Conservation (phyloP, 495 filamentous ascomycete genomes). For the Haplographium delicatum region DNA sequence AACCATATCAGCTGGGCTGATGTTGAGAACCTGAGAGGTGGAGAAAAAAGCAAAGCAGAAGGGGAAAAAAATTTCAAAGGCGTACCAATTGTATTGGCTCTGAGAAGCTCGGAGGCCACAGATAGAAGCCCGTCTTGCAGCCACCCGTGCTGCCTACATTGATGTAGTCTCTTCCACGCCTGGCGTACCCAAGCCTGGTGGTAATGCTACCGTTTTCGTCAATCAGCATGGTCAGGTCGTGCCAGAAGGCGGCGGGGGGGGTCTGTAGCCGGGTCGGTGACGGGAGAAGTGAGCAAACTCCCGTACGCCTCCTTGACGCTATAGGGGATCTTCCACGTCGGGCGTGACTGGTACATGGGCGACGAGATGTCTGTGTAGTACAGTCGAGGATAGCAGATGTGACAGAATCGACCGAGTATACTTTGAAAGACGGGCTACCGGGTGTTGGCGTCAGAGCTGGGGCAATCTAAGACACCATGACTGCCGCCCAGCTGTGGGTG, state of each 20-base stretch:
- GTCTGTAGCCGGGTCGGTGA: conserved; percentile 33
- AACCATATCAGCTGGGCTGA: neutral
- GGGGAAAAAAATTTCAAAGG: too few relatives aligned
- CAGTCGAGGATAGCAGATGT: conserved; percentile 49
- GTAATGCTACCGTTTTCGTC: conserved; percentile 33
- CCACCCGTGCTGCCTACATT: conserved; percentile 29
- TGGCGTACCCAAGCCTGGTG: conserved; percentile 33
- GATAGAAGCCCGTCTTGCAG: conserved; percentile 36
- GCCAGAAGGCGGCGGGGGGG: conserved; percentile 54
- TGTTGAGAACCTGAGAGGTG: neutral
- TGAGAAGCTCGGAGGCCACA: conserved; percentile 37
- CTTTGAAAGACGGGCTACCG: conserved; percentile 48
- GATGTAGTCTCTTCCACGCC: conserved; percentile 34
- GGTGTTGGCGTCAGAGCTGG: conserved; percentile 49
- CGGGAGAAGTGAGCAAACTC: conserved; percentile 34
- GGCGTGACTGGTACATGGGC: conserved; percentile 36
- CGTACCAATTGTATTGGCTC: conserved; percentile 17
- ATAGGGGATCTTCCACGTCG: conserved; percentile 48
- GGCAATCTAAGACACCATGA: conserved; percentile 43
- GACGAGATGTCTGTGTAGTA: conserved; percentile 48
- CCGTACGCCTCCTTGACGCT: conserved; percentile 49
- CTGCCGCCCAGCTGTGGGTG: conserved; percentile 31
- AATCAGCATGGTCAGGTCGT: conserved; percentile 46
- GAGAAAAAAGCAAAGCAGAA: neutral
- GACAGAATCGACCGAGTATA: conserved; percentile 51